Base-by-base conservation (phyloP, 225 moss, liverwort and hornwort species). In the Pseudoscleropodium purum region DNA sequence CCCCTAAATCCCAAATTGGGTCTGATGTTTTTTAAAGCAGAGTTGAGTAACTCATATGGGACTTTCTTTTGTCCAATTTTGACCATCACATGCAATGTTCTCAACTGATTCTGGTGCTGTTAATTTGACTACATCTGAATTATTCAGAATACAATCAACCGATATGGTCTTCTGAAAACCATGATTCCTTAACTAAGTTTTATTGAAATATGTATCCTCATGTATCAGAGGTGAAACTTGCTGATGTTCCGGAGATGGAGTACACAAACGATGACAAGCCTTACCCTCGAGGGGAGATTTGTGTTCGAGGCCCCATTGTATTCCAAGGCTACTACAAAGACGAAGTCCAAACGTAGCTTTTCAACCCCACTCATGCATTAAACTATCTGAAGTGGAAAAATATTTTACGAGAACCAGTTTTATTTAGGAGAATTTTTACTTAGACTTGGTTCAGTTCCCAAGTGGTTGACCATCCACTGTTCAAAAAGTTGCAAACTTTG, bases 261-360 rank as follows among this genome's bases (percentile, higher is more conserved):
- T 99, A 99, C 88, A 95, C 99, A 64, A 92, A 91, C 72, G 90
- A 93, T 67, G 99, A 99, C 88, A 94, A 95, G 91, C 99, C 99
- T 56, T 87, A 96, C 75, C 99, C 99, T 39, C 92, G 99, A 70
- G 99, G 99, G 62, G 99, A 99, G 89, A 96, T 99, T 84, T 99
- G 99, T 92, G 94, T 94, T 74, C 96, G 99, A n/a, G 99, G 99
- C 30, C 99, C 99, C 51, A 96, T 92, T 76, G 72, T 97, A 68
- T 99, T 97, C 94, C 90, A 94, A 93, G 97, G 99, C 81, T 97
- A 99, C 91, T 97, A 86, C 92, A 99, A 99, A 91, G 99, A 97
- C 90, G 96, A 99, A 89, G 92, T 93, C 81, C 99, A 99, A 92
- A 97, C 99, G 92, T 95, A 90, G 36, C 34, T 87, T 86, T 81